Base-by-base conservation (phyloP, 108 stramenopile species). In the Stephanodiscus triporus region DNA sequence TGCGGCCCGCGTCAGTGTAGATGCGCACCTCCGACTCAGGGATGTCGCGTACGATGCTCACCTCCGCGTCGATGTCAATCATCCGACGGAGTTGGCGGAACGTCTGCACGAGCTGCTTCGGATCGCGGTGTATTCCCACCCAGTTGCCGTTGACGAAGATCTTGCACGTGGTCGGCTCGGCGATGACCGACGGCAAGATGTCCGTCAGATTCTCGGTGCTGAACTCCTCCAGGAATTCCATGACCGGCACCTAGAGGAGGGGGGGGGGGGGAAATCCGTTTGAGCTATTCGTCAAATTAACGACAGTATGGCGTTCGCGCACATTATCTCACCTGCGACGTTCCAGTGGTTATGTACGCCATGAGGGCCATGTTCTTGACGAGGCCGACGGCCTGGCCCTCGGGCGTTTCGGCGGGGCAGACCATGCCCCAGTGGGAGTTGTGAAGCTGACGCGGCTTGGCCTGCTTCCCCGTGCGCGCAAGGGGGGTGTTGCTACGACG, bases 341-440 rank as follows among this genome's bases (percentile, higher is more conserved):
- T 94, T 34, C 97, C 99, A 6, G 97, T 98, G 36, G 96, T 96
- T 60, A 99, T 97, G 85, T 98, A 92, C 8, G 97, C 94, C 86
- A 97, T 91, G 47, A 97, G 84, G 2, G 97, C 96, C 70, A 97
- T 81, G 72, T 98, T 97, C 72, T 99, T 99, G 29, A 98, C 98
- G 37, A 98, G 87, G 54, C 97, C 98, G 36, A 97, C 97, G 24
- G 98, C 97, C 78, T 98, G 95, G 47, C 98, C 96, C 84, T 97
- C 96, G 23, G 98, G 96, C 13, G 96, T 98, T 68, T 97, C 96
- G 30, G 95, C 96, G 23, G 90, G 92, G 74, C 97, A 97, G 9
- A 97, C 90, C 94, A 98, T 96, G 48, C 99, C 99, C 98, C 98
- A 99, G 70, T 99, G 99, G 57, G 98, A 97, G 76, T 97, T 97